Evolutionary conservation across 108 stramenopile species (phyloP).

Genomic region (Licmophora abbreviata): DNA sequence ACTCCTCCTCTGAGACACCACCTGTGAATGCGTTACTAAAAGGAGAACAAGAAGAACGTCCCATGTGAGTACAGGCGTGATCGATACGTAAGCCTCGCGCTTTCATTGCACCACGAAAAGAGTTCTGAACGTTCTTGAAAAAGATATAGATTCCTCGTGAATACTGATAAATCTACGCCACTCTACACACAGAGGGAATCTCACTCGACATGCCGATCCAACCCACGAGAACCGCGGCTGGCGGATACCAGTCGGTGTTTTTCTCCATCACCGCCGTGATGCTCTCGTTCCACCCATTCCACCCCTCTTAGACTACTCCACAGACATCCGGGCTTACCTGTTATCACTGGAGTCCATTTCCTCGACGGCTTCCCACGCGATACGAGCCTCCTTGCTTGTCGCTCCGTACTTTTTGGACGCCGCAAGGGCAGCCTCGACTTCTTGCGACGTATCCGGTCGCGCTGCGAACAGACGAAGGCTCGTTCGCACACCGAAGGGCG

Average conservation of each 20-base stretch:
- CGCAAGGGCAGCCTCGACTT: slow-evolving; percentile 60
- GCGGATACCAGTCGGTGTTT: background rate
- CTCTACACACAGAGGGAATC: background rate
- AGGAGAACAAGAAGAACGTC: background rate
- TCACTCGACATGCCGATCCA: no score
- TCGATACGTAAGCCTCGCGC: no score
- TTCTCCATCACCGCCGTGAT: background rate
- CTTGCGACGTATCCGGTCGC: slow-evolving; percentile 21
- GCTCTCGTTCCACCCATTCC: slow-evolving; percentile 5
- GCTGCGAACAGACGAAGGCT: slow-evolving; percentile 11
- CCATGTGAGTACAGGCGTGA: no score
- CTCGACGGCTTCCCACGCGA: slow-evolving; percentile 82
- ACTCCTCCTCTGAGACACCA: slow-evolving; percentile 4
- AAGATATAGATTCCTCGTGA: background rate
- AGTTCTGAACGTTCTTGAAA: no score
- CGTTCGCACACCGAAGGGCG: slow-evolving; percentile 6
- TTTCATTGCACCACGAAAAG: background rate
- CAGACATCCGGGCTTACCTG: slow-evolving; percentile 26
- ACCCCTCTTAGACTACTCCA: background rate
- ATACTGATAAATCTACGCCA: background rate
- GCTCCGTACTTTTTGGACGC: slow-evolving; percentile 55
- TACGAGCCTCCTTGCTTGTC: slow-evolving; percentile 46
- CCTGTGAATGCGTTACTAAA: background rate
- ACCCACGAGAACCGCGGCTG: no score
- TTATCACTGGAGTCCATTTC: slow-evolving; percentile 69